Evolutionary conservation across 2,329 filamentous ascomycete species (phyloP).

Genomic region (Ustulina deusta): DNA sequence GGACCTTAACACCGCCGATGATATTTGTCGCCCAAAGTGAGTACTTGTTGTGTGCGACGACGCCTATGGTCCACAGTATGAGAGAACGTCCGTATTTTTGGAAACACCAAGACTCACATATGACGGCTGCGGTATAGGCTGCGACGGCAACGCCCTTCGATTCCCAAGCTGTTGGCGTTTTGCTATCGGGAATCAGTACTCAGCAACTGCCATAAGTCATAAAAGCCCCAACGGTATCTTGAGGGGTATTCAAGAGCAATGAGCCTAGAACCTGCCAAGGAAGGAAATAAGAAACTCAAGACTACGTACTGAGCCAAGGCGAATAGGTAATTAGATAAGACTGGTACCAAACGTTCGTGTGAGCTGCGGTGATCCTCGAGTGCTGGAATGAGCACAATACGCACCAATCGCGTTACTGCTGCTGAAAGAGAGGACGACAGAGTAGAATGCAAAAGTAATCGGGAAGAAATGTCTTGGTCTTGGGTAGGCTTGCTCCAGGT

Average conservation of each 20-base stretch:
- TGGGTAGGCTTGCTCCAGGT: conserved; percentile 69
- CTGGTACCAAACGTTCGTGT: conserved; percentile 48
- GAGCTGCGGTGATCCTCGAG: background rate
- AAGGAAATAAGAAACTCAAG: background rate
- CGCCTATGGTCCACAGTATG: conserved; percentile 44
- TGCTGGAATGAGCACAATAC: conserved; percentile 27
- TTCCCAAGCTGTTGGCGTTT: conserved; percentile 68
- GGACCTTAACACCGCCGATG: conserved; percentile 69
- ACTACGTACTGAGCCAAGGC: conserved; percentile 54
- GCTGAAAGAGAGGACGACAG: conserved; percentile 68
- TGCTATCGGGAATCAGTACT: conserved; percentile 24
- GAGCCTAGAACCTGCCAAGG: background rate
- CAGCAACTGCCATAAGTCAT: too few species aligned
- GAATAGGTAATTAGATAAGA: conserved; percentile 73
- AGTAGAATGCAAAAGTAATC: conserved; percentile 66
- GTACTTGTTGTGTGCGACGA: conserved; percentile 67
- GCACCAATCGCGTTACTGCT: conserved; percentile 67
- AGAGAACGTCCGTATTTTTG: background rate
- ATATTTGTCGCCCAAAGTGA: conserved; percentile 67
- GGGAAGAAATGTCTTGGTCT: conserved; percentile 68
- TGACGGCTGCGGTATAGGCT: conserved; percentile 68
- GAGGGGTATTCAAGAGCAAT: background rate
- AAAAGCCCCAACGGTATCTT: background rate
- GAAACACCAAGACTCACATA: conserved; percentile 58
- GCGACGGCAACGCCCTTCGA: conserved; percentile 75